A percentile compares a stretch with the other conserved stretches of the same genome.
phyloP scores from a whole-genome alignment of 306 rosid species.

The Cicer judaicum region DNA sequence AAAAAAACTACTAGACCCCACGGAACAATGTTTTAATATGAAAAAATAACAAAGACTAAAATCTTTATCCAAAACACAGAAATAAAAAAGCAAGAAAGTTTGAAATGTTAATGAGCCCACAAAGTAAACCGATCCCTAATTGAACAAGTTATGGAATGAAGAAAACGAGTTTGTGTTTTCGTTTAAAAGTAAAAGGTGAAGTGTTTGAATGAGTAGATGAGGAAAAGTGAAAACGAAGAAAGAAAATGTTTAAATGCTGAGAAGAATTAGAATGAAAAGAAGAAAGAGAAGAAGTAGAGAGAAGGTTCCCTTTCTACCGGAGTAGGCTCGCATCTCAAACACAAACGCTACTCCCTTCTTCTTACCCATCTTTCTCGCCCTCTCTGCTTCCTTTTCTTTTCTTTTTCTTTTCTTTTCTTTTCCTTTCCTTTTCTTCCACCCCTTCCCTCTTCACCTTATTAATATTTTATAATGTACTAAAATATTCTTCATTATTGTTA shows the following conservation, averaged over 20 bases:
- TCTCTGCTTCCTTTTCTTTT: slow-evolving; percentile 33
- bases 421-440: slow-evolving; percentile 37
- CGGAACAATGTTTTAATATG: slow-evolving; percentile 22
- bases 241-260: slow-evolving; percentile 53
- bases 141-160: slow-evolving; percentile 57
- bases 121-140: slow-evolving; percentile 60
- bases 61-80: slow-evolving; percentile 36
- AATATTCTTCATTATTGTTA: neutral
- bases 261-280: slow-evolving; percentile 78
- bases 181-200: slow-evolving; percentile 30
- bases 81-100: slow-evolving; percentile 39
- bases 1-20: slow-evolving; percentile 36
- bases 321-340: slow-evolving; percentile 74
- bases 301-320: slow-evolving; percentile 80
- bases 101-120: slow-evolving; percentile 38
- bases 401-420: slow-evolving; percentile 30
- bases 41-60: slow-evolving; percentile 31
- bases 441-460: slow-evolving; percentile 41
- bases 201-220: slow-evolving; percentile 40
- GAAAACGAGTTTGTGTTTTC: slow-evolving; percentile 10
- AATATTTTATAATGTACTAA: neutral
- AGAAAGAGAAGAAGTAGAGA: slow-evolving; percentile 73
- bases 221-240: slow-evolving; percentile 16
- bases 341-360: slow-evolving; percentile 50
- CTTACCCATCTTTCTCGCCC: slow-evolving; percentile 46